Conservation (phyloP, 768 basidiomycete genomes). For the Lentinus brumalis region DNA sequence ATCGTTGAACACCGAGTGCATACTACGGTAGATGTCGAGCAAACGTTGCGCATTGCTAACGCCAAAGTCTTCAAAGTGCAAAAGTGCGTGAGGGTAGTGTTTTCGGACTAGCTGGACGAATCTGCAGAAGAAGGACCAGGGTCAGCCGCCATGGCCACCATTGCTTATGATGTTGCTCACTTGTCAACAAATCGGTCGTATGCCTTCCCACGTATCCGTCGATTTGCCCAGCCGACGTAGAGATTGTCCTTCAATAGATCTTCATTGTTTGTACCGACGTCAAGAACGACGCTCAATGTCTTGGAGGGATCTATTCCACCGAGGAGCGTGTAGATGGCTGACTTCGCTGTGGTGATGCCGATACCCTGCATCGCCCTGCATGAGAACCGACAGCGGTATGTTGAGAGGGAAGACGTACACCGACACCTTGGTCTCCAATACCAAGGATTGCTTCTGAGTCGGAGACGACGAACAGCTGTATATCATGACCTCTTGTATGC, state of each 20-base stretch:
- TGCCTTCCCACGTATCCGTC: constrained; percentile 67
- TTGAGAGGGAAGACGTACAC: constrained; percentile 39
- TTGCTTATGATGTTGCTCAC: constrained; percentile 36
- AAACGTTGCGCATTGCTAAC: constrained; percentile 73
- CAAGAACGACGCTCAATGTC: constrained; percentile 61
- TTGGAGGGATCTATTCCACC: constrained; percentile 67
- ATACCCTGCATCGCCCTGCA: constrained; percentile 32
- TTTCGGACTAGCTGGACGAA: constrained; percentile 80
- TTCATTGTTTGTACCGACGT: constrained; percentile 79
- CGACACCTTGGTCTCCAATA: constrained; percentile 74
- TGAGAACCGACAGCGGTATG: not conserved
- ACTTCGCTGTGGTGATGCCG: constrained; percentile 76
- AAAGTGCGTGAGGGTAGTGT: constrained; percentile 61
- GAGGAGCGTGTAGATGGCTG: constrained; percentile 75
- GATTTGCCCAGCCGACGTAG: constrained; percentile 74
- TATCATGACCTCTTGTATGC: constrained; percentile 56
- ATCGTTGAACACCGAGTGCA: constrained; percentile 81
- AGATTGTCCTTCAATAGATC: constrained; percentile 60
- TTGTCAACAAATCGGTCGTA: constrained; percentile 82
- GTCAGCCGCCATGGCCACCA: not conserved
- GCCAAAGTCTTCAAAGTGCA: constrained; percentile 89
- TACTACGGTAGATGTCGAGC: constrained; percentile 59
- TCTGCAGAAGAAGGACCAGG: constrained; percentile 33
- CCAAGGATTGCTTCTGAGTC: constrained; percentile 88
- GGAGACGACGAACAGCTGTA: constrained; percentile 81